Percentiles rank a stretch among this genome's conserved stretches.
These are phyloP conservation scores for Hypoxylon lienhwacheense DNA, from an alignment of 495 filamentous ascomycete species.

Conservation along the genomic window DNA sequence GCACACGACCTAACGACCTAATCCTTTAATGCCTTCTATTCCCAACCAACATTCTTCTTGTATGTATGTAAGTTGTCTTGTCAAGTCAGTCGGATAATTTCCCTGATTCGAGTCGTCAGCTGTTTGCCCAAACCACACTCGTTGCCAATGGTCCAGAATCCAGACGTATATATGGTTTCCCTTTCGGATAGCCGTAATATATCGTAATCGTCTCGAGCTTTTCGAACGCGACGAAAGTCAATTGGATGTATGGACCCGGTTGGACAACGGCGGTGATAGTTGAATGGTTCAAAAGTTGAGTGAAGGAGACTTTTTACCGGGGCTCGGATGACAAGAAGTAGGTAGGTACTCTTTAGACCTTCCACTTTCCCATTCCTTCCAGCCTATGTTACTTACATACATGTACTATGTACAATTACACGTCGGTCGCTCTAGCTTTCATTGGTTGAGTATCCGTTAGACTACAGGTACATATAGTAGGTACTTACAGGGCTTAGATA, in stretches of 20 bases:
- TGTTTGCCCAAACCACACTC: slow-evolving; percentile 1
- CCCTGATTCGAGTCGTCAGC: no score
- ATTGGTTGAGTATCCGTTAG: no score
- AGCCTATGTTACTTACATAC: no score
- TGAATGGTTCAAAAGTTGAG: slow-evolving; percentile 29
- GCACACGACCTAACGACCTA: slow-evolving; percentile 7
- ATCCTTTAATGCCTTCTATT: slow-evolving; percentile 18
- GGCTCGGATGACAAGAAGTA: slow-evolving; percentile 26
- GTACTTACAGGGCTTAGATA: no score
- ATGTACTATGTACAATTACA: no score
- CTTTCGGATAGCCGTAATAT: slow-evolving; percentile 20
- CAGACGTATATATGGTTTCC: slow-evolving; percentile 14
- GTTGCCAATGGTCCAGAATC: slow-evolving; percentile 15
- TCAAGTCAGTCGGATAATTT: no score
- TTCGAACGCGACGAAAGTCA: slow-evolving; percentile 35
- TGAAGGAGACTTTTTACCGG: slow-evolving; percentile 31
- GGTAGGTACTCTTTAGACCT: slow-evolving; percentile 14
- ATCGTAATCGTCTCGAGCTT: no score
- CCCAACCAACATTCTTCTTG: no score
- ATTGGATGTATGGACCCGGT: slow-evolving; percentile 34
- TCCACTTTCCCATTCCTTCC: neutral
- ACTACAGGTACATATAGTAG: no score
- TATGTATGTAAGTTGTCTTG: neutral
- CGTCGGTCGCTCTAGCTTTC: neutral
- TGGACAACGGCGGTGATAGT: slow-evolving; percentile 31